Percentiles rank a stretch among this genome's conserved stretches.
phyloP scores from a whole-genome alignment of 495 filamentous ascomycete genomes.

The Xylaria flabelliformis region DNA sequence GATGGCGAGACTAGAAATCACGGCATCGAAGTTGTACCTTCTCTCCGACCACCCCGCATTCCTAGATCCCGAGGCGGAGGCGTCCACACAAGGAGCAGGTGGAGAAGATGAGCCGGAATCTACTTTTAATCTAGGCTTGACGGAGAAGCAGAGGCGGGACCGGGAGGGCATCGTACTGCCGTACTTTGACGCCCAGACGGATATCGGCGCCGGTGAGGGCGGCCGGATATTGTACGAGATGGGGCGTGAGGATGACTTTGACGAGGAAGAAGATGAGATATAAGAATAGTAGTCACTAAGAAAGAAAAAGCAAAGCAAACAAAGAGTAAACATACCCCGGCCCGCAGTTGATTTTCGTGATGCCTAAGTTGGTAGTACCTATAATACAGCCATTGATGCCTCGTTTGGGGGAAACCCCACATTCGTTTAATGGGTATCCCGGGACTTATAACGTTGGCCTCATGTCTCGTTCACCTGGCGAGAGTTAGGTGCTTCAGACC shows the following conservation, averaged over 20 bases:
- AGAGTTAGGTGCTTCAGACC: neutral
- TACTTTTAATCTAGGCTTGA: constrained; percentile 86
- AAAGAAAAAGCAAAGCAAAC: neutral
- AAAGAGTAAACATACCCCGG: neutral
- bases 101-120: constrained; percentile 61
- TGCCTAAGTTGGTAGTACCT: constrained; percentile 25
- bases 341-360: constrained; percentile 17
- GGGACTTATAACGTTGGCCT: constrained; percentile 9
- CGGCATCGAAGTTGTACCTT: constrained; percentile 57
- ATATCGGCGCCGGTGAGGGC: constrained; percentile 75
- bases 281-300: constrained; percentile 44
- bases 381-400: constrained; percentile 18
- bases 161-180: constrained; percentile 89
- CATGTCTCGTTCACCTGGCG: neutral
- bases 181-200: constrained; percentile 93
- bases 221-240: constrained; percentile 96
- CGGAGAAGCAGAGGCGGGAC: constrained; percentile 85
- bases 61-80: constrained; percentile 48
- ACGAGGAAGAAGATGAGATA: constrained; percentile 98
- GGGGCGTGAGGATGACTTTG: constrained; percentile 96
- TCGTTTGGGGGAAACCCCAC: neutral
- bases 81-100: constrained; percentile 40
- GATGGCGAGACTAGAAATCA: constrained; percentile 33
- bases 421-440: too few species aligned
- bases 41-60: constrained; percentile 81